Conservation (phyloP, 108 stramenopile genomes). For the Cyclostephanos tholiformis region DNA sequence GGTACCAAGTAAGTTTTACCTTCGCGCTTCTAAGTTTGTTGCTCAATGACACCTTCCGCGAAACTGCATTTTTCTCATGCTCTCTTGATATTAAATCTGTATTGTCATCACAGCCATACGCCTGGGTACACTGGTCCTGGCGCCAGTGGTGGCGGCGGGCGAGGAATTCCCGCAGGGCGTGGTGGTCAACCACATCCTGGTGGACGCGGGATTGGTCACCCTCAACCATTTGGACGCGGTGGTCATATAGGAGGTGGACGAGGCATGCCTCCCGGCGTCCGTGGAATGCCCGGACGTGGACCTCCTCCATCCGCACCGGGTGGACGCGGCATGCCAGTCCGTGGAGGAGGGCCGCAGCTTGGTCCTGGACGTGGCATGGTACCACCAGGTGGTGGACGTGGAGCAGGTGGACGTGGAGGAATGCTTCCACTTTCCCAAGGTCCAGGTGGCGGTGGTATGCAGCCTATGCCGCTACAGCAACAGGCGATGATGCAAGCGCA, state of each 20-base stretch:
- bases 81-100: background rate
- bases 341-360: constrained; percentile 21
- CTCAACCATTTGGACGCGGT: constrained; percentile 4
- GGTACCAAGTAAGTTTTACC: constrained; percentile 13
- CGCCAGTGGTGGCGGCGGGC: background rate
- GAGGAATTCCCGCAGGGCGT: constrained; percentile 16
- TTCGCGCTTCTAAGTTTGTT: background rate
- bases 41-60: background rate
- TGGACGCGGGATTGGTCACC: constrained; percentile 5
- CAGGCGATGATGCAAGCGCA: constrained; percentile 18
- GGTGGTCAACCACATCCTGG: constrained; percentile 10
- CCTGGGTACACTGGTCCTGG: constrained; percentile 15
- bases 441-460: constrained; percentile 6
- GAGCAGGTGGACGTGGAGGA: constrained; percentile 15
- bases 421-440: constrained; percentile 12
- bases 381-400: constrained; percentile 23
- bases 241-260: constrained; percentile 3
- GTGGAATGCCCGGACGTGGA: constrained; percentile 8
- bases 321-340: constrained; percentile 23
- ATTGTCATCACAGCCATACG: background rate
- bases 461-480: constrained; percentile 28
- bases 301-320: constrained; percentile 3
- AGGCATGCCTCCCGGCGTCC: constrained; percentile 9
- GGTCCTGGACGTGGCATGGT: constrained; percentile 28
- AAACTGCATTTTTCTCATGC: background rate